Evolutionary conservation across 2,329 filamentous ascomycete species (phyloP).

Genomic region (Colletotrichum simmondsii): DNA sequence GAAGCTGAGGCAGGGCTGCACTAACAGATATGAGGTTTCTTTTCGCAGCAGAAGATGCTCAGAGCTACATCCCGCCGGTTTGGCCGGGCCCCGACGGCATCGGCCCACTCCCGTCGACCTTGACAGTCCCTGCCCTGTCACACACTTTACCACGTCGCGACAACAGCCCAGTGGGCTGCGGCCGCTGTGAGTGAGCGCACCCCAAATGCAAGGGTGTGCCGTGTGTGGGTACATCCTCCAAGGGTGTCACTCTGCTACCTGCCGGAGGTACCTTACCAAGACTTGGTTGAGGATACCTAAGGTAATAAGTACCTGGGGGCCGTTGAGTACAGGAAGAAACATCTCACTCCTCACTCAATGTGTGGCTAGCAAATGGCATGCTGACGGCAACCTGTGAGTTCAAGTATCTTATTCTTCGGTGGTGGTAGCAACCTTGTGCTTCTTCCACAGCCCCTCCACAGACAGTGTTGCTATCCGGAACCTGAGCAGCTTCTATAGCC

Average conservation of each 20-base stretch:
- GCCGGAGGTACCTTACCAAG: slow-evolving; percentile 9
- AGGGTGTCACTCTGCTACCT: slow-evolving; percentile 10
- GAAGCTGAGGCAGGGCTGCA: neutral
- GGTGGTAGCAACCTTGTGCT: neutral
- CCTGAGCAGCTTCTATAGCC: neutral
- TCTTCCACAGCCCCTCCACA: neutral
- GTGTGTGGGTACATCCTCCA: slow-evolving; percentile 4
- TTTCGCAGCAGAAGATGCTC: neutral
- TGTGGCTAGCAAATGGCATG: neutral
- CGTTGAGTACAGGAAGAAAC: neutral
- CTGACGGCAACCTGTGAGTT: neutral
- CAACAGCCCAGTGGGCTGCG: slow-evolving; percentile 26
- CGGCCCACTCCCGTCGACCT: neutral
- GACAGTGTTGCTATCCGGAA: neutral
- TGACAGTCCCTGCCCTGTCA: neutral
- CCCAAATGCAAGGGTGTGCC: slow-evolving; percentile 19
- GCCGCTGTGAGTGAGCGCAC: slow-evolving; percentile 20
- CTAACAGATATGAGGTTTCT: slow-evolving; percentile 3
- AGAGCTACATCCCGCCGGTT: neutral
- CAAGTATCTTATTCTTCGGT: neutral
- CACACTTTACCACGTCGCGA: slow-evolving; percentile 7
- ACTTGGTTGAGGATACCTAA: neutral
- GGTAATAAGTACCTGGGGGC: no score
- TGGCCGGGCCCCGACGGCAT: neutral
- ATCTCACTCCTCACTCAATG: neutral